Base-by-base conservation (phyloP, 805 yeast species). In the baker's yeast (Saccharomyces cerevisiae) region DNA sequence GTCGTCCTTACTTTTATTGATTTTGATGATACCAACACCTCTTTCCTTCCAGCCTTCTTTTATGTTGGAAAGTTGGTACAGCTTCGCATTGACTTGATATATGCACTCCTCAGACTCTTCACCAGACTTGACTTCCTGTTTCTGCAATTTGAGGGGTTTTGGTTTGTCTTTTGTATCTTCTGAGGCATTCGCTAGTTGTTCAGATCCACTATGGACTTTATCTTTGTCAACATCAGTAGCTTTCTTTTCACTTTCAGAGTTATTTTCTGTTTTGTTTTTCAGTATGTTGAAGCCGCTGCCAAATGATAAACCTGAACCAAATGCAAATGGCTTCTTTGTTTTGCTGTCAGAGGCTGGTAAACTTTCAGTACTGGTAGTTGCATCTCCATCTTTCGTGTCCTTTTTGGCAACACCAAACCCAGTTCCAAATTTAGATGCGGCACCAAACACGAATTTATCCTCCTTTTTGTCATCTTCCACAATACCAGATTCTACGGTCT, bases 41-140 rank as follows among this genome's bases (percentile, higher is more conserved):
- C 94, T 81, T 70, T 94, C 99, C 68, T 89, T 94, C 99, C 99
- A 94, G 1, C 97, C 97, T 17, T 78, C 82, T 8, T 79, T 68
- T 3, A 86, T 75, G 41, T 82, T 79, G 0, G 84, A 73, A 30
- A 91, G 73, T 62, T 87, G 87, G 66, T 91, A 94, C 28, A 94
- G 73, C 65, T 91, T 89, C 3, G 95, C 89, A 49, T 85, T 83
- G 41, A 86, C 79, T 47, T 81, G 80, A 67, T 80, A 88, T 6
- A 84, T 65, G 0, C 87, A 80, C 32, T 75, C 75, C 67, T 94
- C 99, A 53, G 81, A 76, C 69, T 94, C 99, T 69, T 94, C 99
- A 1, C 98, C 99, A 0, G 98, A 89, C 55, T 82, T 78, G 10
- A 84, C 73, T 3, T 79, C 79, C 59, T 80, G 81, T 61, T 79